Evolutionary conservation across 768 basidiomycete species (phyloP).

Genomic region (Hericium erinaceus): DNA sequence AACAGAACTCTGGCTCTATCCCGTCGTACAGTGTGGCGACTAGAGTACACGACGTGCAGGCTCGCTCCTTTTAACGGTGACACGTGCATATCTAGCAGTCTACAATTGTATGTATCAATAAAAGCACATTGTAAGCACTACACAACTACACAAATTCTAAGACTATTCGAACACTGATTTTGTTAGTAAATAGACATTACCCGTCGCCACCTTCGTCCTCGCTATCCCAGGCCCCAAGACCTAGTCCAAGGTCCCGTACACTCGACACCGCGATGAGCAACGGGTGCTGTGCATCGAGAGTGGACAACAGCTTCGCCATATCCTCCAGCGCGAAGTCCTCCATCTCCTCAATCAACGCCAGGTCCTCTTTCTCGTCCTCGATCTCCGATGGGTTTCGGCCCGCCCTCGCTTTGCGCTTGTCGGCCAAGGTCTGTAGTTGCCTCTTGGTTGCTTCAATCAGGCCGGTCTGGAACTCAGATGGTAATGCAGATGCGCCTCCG

Average conservation of each 20-base stretch:
- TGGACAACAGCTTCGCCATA: slow-evolving; percentile 53
- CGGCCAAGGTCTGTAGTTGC: slow-evolving; percentile 61
- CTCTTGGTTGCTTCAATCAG: slow-evolving; percentile 63
- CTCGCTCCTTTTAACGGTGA: too few species aligned
- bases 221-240: slow-evolving; percentile 24
- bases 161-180: too few species aligned
- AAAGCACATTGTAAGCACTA: too few species aligned
- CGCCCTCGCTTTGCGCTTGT: slow-evolving; percentile 50
- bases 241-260: slow-evolving; percentile 58
- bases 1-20: too few species aligned
- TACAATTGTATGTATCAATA: too few species aligned
- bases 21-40: too few species aligned
- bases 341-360: slow-evolving; percentile 69
- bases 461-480: slow-evolving; percentile 42
- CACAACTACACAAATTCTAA: too few species aligned
- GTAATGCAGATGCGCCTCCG: slow-evolving; percentile 43
- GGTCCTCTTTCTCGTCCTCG: slow-evolving; percentile 57
- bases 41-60: too few species aligned
- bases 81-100: too few species aligned
- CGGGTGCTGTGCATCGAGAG: slow-evolving; percentile 52
- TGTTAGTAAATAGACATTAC: too few species aligned
- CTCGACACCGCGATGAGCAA: slow-evolving; percentile 62
- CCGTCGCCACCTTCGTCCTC: slow-evolving; percentile 6
- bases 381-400: slow-evolving; percentile 23
- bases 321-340: slow-evolving; percentile 78